Base-by-base conservation (phyloP, 192 early-diverging fungal genomes). In the Linnemannia elongata region DNA sequence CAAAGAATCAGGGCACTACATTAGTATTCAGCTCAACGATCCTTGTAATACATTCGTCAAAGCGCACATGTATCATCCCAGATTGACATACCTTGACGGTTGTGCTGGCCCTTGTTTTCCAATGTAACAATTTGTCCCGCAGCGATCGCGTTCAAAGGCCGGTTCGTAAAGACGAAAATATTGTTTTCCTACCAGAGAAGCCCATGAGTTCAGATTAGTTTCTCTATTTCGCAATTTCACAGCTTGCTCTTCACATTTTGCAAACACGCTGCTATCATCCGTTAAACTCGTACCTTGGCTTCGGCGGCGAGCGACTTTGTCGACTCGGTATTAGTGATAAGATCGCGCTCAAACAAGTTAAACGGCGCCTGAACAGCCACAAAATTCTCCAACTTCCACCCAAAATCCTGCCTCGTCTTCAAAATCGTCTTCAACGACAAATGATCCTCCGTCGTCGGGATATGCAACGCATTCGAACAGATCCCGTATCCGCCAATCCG, bases 331-430 rank as follows among this genome's bases (percentile, higher is more conserved):
- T 81, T 80, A 22, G 79, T 77, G 69, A 93, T 84, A 66, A 93
- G 69, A 15, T 95, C 92, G 22, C 90, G 88, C 74, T 96, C 96
- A 90, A 94, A 96, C 47, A 96, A 41, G 74, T 96, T 96, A 78
- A 96, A 90, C 6, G 96, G 96, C 41, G 90, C 91, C 79, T 96
- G 83, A n/a, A 95, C 88, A 1, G 92, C 92, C 42, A 90, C 78
- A 76, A 96, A 93, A 75, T 95, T 91, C 15, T 89, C 81, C 3
- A 73, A 41, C 15, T 88, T 78, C 85, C 85, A 87, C 13, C 79
- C 79, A 69, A 87, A 87, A 49, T 87, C 80, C n/a, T 47, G 18
- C 18, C 77, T 73, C 2, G 86, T 78, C 17, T 85, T 72, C 22
- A 93, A 47, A n/a, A 94, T 88, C 12, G 88, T 83, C 49, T 89